Evolutionary conservation across 768 basidiomycete species (phyloP).

Genomic region (Collybia nuda): DNA sequence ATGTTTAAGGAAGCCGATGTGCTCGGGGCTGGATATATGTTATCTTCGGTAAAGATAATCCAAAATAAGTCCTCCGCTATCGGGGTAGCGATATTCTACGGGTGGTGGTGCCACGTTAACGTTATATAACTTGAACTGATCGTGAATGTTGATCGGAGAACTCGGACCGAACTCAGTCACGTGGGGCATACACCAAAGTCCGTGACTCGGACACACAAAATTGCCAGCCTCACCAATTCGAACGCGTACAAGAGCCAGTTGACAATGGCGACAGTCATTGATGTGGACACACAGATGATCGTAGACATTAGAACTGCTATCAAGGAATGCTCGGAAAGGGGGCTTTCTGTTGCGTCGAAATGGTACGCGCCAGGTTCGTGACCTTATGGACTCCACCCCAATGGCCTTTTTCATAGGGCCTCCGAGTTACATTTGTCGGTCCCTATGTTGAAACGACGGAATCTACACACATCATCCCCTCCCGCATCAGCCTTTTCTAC

Average conservation of each 20-base stretch:
- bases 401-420: slow-evolving; percentile 48
- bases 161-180: background rate
- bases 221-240: background rate
- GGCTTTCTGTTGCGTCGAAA: slow-evolving; percentile 69
- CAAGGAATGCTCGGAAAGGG: slow-evolving; percentile 73
- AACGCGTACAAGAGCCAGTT: background rate
- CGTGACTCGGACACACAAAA: background rate
- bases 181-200: too few species aligned
- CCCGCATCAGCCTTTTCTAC: slow-evolving; percentile 45
- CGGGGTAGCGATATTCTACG: too few species aligned
- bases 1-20: too few species aligned
- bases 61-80: background rate
- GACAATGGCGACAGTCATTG: slow-evolving; percentile 17
- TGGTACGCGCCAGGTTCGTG: slow-evolving; percentile 47
- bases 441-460: slow-evolving; percentile 44
- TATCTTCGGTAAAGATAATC: too few species aligned
- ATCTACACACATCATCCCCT: slow-evolving; percentile 19
- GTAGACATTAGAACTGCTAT: slow-evolving; percentile 59
- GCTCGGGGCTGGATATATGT: too few species aligned
- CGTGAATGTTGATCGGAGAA: background rate
- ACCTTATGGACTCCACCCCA: background rate
- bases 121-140: too few species aligned
- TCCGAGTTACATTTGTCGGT: slow-evolving; percentile 72
- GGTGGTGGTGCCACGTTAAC: too few species aligned
- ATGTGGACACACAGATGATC: slow-evolving; percentile 46